phyloP scores from a whole-genome alignment of 1,284 basidiomycete species.

The Cerioporus squamosus region DNA sequence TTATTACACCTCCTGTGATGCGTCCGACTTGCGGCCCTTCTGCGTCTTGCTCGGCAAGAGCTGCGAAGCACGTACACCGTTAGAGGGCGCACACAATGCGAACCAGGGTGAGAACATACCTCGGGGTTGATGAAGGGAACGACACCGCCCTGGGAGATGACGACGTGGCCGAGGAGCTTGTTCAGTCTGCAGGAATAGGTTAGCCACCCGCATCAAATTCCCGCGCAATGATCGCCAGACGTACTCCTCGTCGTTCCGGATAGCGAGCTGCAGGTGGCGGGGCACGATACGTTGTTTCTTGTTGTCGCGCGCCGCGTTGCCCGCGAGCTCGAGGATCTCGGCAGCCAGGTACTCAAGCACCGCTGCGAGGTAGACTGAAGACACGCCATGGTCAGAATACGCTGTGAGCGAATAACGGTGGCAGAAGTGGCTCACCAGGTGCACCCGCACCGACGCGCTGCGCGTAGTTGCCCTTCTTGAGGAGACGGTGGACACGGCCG shows the following conservation, averaged over 20 bases:
- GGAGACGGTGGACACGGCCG: constrained; percentile 90
- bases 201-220: background rate
- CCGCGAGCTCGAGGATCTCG: constrained; percentile 88
- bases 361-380: constrained; percentile 81
- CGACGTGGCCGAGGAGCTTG: constrained; percentile 78
- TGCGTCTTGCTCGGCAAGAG: constrained; percentile 59
- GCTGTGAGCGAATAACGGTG: background rate
- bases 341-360: constrained; percentile 85
- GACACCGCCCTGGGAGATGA: constrained; percentile 90
- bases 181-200: constrained; percentile 46
- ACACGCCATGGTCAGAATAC: background rate
- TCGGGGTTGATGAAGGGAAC: constrained; percentile 62
- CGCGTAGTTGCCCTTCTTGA: constrained; percentile 89
- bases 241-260: constrained; percentile 84
- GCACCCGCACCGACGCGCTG: constrained; percentile 80
- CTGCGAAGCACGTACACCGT: constrained; percentile 31
- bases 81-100: background rate
- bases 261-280: constrained; percentile 86
- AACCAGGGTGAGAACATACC: constrained; percentile 29
- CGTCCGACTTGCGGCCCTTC: constrained; percentile 42
- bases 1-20: constrained; percentile 42
- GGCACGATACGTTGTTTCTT: constrained; percentile 90
- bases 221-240: constrained; percentile 25
- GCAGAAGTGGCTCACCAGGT: constrained; percentile 56
- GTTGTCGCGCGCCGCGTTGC: constrained; percentile 81